Percentiles rank a stretch among this genome's conserved stretches.
phyloP scores from a whole-genome alignment of 257 asterid species.

The Solanum habrochaites region DNA sequence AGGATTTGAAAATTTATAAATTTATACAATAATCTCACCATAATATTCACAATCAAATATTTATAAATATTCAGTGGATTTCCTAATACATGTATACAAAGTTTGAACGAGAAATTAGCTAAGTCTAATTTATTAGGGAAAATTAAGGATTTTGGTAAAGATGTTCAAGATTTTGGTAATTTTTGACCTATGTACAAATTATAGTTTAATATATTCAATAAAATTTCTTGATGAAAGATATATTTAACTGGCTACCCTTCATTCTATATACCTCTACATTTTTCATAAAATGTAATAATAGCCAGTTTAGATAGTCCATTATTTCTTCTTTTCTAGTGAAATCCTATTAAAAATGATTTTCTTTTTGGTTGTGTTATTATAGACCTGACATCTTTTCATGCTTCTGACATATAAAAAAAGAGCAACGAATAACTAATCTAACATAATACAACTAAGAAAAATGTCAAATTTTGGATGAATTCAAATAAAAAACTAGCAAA shows the following conservation, averaged over 20 bases:
- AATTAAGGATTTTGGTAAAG: background rate
- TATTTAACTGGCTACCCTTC: too few relatives aligned
- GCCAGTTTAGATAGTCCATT: background rate
- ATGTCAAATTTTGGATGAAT: background rate
- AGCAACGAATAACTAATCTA: background rate
- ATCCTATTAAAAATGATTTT: too few relatives aligned
- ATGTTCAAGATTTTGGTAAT: background rate
- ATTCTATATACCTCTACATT: background rate
- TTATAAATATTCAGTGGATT: background rate
- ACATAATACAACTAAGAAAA: background rate
- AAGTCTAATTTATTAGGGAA: background rate
- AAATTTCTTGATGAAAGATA: background rate
- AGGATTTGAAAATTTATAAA: too few relatives aligned
- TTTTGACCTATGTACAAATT: background rate
- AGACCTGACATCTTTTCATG: background rate
- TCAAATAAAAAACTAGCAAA: background rate
- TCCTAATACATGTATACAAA: background rate
- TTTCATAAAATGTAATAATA: too few relatives aligned
- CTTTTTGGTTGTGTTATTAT: too few relatives aligned
- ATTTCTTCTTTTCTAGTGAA: background rate
- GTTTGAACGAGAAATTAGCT: too few relatives aligned
- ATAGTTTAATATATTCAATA: too few relatives aligned
- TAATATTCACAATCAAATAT: background rate
- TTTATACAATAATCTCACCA: background rate
- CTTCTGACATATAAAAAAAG: background rate